phyloP scores from a whole-genome alignment of 306 rosid species.

The Canavalia gladiata region DNA sequence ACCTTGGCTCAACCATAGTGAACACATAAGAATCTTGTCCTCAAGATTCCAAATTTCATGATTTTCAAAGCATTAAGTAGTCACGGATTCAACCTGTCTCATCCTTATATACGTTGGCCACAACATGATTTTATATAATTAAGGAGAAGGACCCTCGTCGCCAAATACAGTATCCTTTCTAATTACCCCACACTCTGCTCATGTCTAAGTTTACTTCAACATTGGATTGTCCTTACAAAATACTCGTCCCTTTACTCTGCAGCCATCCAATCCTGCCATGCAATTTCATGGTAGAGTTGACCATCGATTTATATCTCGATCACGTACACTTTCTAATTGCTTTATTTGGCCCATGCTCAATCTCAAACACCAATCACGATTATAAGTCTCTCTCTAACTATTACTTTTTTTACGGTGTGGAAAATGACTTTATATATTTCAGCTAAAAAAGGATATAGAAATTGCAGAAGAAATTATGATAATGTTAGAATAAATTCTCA shows the following conservation, averaged over 20 bases:
- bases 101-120: too few relatives aligned
- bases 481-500: neutral
- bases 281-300: neutral
- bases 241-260: neutral
- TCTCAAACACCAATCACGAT: constrained; percentile 24
- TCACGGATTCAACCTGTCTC: neutral
- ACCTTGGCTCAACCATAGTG: neutral
- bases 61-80: neutral
- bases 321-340: neutral
- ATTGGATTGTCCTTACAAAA: neutral
- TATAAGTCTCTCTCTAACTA: neutral
- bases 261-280: neutral
- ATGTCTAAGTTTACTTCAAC: neutral
- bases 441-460: neutral
- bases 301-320: neutral
- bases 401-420: neutral
- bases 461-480: neutral
- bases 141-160: too few relatives aligned
- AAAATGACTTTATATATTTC: neutral
- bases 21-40: neutral
- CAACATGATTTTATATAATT: too few relatives aligned
- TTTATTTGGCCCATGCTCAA: neutral
- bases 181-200: neutral
- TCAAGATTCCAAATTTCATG: neutral
- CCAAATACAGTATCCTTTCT: neutral